Base-by-base conservation (phyloP, 2,329 filamentous ascomycete species). In the Apiospora pterosperma region DNA sequence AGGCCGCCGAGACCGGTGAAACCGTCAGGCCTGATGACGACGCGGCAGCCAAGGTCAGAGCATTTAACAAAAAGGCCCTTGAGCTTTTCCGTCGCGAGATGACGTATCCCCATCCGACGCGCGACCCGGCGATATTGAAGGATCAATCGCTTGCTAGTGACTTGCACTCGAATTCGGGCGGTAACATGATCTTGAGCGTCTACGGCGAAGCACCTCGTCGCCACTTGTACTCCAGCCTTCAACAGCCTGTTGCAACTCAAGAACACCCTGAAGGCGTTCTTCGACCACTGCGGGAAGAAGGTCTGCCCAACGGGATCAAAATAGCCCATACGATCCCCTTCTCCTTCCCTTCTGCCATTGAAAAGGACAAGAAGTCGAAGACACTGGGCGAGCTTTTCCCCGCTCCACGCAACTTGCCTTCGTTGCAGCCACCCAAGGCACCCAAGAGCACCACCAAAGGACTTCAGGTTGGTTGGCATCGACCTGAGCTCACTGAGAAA, bases 211-310 rank as follows among this genome's bases (percentile, higher is more conserved):
- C 91, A 44, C 88, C 90, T 1, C 88, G 88, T 58, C 90, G 89
- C 70, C 91, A 95, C 66, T 81, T 97, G 4, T 97, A 96, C 75
- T 97, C 95, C 4, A 97, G 94, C 76, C 81, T 97, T 61, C 92
- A 91, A 68, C 82, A 85, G 63, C 78, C 81, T 14, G 67, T 73
- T 1, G 75, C 78, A 31, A 68, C 73, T 7, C 68, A 69, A 8
- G 66, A 69, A 23, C 65, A 70, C 36, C 63, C 67, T 0, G 69
- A 72, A 42, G 71, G 73, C 11, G 65, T 71, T 19, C 63, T 76
- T 65, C 78, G 76, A 59, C 80, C 84, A 12, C 78, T 93, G 11
- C 84, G 86, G 62, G 90, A 92, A 72, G 82, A 84, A 41, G 85
- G 81, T 23, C 80, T 97, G 31, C 94, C 94, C 0, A 89, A 88